Conservation (phyloP, 2,329 filamentous ascomycete species). For the Colletotrichum sp. region DNA sequence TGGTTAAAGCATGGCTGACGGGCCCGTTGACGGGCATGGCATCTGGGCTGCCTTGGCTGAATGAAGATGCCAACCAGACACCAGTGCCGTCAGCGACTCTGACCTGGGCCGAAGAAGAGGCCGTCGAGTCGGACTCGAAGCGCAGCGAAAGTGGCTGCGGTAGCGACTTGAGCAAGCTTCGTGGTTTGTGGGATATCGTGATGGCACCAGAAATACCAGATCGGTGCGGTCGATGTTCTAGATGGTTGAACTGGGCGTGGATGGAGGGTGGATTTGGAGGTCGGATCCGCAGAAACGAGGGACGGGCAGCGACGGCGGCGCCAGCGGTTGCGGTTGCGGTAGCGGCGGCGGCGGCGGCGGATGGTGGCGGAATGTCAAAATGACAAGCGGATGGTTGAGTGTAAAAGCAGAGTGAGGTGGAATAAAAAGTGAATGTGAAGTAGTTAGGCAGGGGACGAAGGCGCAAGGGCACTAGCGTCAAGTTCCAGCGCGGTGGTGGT, state of each 20-base stretch:
- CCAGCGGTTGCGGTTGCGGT: neutral
- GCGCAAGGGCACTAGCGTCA: neutral
- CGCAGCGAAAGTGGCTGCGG: neutral
- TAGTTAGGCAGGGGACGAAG: neutral
- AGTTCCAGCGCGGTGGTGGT: neutral
- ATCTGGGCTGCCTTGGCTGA: slow-evolving; percentile 38
- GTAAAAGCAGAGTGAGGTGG: neutral
- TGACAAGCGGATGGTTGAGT: neutral
- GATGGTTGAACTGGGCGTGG: neutral
- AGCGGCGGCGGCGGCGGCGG: neutral
- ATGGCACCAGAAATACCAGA: neutral
- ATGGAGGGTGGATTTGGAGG: neutral
- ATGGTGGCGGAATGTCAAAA: neutral
- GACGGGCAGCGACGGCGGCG: neutral
- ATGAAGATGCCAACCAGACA: slow-evolving; percentile 18
- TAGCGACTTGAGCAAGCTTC: neutral
- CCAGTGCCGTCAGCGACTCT: slow-evolving; percentile 17
- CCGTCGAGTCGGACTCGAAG: neutral
- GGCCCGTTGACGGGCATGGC: slow-evolving; percentile 44
- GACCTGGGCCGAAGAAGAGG: neutral
- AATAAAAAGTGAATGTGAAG: neutral
- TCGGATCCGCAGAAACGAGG: neutral
- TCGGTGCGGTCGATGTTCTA: neutral
- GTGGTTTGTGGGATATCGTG: neutral
- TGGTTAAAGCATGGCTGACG: slow-evolving; percentile 46